Conservation (phyloP, 352 stramenopile genomes). For the Phytopythium ostracodes region DNA sequence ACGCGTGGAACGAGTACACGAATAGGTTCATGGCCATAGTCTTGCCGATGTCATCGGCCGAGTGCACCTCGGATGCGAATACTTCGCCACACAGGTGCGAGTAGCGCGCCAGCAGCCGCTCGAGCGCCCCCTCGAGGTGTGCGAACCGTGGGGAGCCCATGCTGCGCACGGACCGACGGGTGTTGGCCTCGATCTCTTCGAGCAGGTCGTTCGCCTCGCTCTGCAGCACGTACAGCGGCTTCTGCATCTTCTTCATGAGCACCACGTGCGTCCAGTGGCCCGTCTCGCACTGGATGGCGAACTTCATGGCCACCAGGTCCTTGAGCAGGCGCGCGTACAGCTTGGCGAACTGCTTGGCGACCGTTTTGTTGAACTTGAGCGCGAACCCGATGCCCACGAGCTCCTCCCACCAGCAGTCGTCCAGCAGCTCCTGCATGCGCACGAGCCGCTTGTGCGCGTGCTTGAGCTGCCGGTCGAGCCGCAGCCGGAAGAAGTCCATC, state of each 20-base stretch:
- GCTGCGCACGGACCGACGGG: conserved; percentile 20
- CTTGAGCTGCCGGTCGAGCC: conserved; percentile 40
- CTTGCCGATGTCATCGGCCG: conserved; percentile 45
- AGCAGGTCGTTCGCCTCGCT: conserved; percentile 60
- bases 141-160: conserved; percentile 48
- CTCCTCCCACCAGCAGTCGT: conserved; percentile 77
- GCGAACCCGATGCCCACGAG: conserved; percentile 43
- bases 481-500: conserved; percentile 70
- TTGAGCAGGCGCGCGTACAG: conserved; percentile 52
- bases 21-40: conserved; percentile 80
- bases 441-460: conserved; percentile 24
- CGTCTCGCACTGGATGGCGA: conserved; percentile 64
- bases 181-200: conserved; percentile 52
- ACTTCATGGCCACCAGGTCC: conserved; percentile 67
- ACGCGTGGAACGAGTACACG: conserved; percentile 74
- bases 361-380: conserved; percentile 70
- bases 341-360: conserved; percentile 63
- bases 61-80: conserved; percentile 33
- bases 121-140: conserved; percentile 44
- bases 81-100: conserved; percentile 49
- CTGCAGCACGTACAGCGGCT: conserved; percentile 64
- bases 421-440: conserved; percentile 51
- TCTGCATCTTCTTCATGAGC: conserved; percentile 62
- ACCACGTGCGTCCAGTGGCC: conserved; percentile 55
- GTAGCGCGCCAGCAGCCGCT: conserved; percentile 57